These are phyloP conservation scores for Meyerozyma athensensis DNA, from an alignment of 1,139 yeast species.

Conservation along the genomic window DNA sequence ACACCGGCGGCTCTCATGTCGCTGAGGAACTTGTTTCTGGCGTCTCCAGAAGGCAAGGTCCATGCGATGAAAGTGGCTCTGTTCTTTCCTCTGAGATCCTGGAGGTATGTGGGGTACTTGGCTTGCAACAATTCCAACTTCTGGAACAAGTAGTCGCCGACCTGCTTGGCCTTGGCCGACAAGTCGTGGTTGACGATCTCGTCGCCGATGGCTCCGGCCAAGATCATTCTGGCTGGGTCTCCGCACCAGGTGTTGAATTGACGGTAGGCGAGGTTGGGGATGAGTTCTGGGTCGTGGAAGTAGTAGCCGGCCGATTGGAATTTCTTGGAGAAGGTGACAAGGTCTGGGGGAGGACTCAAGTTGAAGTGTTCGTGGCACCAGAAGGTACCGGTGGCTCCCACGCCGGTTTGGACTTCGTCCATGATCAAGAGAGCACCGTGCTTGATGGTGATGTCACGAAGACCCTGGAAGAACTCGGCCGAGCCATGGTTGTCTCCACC, in stretches of 20 bases:
- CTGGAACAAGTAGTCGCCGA: slow-evolving; percentile 59
- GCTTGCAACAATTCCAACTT: slow-evolving; percentile 47
- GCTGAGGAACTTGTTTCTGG: slow-evolving; percentile 55
- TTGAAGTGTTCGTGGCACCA: slow-evolving; percentile 88
- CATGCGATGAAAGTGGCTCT: slow-evolving; percentile 79
- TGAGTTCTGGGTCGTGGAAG: slow-evolving; percentile 64
- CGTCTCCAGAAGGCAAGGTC: slow-evolving; percentile 51
- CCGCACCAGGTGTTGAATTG: slow-evolving; percentile 94
- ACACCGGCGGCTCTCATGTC: slow-evolving; percentile 59
- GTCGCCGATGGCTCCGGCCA: slow-evolving; percentile 65
- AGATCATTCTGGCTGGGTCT: slow-evolving; percentile 73
- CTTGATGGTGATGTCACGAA: slow-evolving; percentile 65
- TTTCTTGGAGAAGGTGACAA: slow-evolving; percentile 80
- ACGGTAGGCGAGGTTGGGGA: slow-evolving; percentile 71
- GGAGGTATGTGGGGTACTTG: slow-evolving; percentile 47
- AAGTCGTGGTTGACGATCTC: slow-evolving; percentile 61
- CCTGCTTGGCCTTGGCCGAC: slow-evolving; percentile 48
- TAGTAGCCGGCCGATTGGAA: slow-evolving; percentile 85
- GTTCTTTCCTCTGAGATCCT: slow-evolving; percentile 66
- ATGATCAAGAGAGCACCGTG: slow-evolving; percentile 66
- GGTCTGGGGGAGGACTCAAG: slow-evolving; percentile 68
- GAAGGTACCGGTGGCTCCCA: slow-evolving; percentile 77
- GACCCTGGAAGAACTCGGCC: slow-evolving; percentile 68
- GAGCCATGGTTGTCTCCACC: slow-evolving; percentile 89
- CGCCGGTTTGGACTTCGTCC: slow-evolving; percentile 87